Base-by-base conservation (phyloP, 2,329 filamentous ascomycete genomes). In the Sphaerulina vaccinii region DNA sequence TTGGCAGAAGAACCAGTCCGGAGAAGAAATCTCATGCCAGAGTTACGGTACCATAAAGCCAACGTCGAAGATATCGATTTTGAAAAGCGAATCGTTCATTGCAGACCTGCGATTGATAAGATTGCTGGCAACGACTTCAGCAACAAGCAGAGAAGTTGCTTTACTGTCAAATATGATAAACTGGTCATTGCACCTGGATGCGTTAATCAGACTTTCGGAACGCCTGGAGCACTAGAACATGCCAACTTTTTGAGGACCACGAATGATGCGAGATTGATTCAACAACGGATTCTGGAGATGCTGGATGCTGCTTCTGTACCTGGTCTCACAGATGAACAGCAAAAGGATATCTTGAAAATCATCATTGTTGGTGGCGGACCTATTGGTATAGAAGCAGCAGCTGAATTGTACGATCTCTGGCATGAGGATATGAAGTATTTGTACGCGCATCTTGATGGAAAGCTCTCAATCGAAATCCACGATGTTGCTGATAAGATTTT, bases 1-100 rank as follows among this genome's bases (percentile, higher is more conserved):
- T 66, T 75, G 1, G 73, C 73, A 16, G 73, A 76, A 56, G 73
- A 75, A 56, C 72, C 73, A 0, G 60, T 76, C 5, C 66, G 73
- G 9, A 63, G 70, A 16, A 65, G 68, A 33, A 58, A 64, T 27
- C 60, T 66, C 6, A 38, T 42, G 6, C 54, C 57, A 15, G 52
- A 40, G 19, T 49, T 62, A 8, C 22, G 49, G 15, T 62, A 62
- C 44, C 65, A 71, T 63, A 75, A 76, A 60, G 73, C 72, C 21
- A 63, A 62, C 15, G 73, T 71, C 3, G 59, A 67, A 15, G 49
- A 60, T 45, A 67, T 76, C 32, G 69, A 75, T 55, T 68, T 75
- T 19, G 56, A 65, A 1, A 59, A 61, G 10, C 65, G 65, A 18
- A 62, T 54, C 0, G 56, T 73, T 10, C 63, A 55, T 13, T 76